phyloP scores from a whole-genome alignment of 2,329 filamentous ascomycete species.

The Sclerotiophoma versabilis region DNA sequence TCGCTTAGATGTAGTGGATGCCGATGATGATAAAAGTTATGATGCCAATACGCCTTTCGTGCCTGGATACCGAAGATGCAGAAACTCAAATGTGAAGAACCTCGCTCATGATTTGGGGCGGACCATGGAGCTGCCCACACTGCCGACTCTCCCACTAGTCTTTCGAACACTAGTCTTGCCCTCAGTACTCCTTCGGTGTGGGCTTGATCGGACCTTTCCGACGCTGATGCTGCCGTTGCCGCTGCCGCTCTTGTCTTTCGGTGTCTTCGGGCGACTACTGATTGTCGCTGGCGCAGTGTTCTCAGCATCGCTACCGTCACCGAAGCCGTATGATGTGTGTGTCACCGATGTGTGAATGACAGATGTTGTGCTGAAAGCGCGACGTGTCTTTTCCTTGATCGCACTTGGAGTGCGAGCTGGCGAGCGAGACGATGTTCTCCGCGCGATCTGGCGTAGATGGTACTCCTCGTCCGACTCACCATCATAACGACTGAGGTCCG shows the following conservation, averaged over 20 bases:
- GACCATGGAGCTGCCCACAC: conserved; percentile 47
- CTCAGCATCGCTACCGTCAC: conserved; percentile 57
- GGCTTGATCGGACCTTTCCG: conserved; percentile 54
- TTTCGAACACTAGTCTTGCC: conserved; percentile 59
- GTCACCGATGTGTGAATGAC: conserved; percentile 52
- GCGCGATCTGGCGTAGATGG: conserved; percentile 69
- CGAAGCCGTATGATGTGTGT: conserved; percentile 42
- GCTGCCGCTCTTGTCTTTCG: conserved; percentile 51
- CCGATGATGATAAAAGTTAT: conserved; percentile 21
- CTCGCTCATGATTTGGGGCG: conserved; percentile 40
- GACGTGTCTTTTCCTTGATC: conserved; percentile 68
- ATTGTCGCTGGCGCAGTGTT: conserved; percentile 46
- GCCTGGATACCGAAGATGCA: conserved; percentile 26
- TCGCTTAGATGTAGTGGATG: conserved; percentile 18
- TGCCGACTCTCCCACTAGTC: conserved; percentile 60
- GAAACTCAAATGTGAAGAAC: conserved; percentile 14
- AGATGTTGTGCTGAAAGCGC: conserved; percentile 76
- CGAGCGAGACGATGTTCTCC: conserved; percentile 69
- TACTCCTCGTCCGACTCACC: conserved; percentile 82
- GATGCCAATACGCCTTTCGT: conserved; percentile 33
- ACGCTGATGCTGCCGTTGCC: conserved; percentile 50
- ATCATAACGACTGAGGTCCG: conserved; percentile 64
- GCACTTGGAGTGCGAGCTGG: conserved; percentile 64
- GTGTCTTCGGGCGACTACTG: conserved; percentile 54
- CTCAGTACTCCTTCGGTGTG: conserved; percentile 55